Percentiles rank a stretch among this genome's conserved stretches.
Evolutionary conservation across 768 basidiomycete genomes (phyloP).

Genomic region (Inosperma sp.): DNA sequence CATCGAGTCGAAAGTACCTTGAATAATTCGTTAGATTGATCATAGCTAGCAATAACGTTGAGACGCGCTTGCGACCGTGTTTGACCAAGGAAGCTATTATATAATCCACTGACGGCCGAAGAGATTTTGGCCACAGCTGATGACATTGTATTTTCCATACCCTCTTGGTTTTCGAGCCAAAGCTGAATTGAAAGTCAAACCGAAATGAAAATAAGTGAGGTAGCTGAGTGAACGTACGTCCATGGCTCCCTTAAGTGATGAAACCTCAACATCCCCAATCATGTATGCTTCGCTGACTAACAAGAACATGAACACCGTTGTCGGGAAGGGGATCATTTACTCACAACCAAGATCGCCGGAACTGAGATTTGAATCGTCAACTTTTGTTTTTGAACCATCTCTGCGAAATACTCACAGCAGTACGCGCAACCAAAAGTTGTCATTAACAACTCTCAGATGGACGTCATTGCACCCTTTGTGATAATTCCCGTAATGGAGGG

Average conservation of each 20-base stretch:
- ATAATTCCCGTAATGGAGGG: constrained; percentile 53
- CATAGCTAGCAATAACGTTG: constrained; percentile 83
- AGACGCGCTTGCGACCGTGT: constrained; percentile 69
- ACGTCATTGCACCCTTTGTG: constrained; percentile 59
- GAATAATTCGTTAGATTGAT: constrained; percentile 88
- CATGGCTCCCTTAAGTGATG: constrained; percentile 56
- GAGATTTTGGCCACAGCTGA: constrained; percentile 54
- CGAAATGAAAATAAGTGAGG: constrained; percentile 2
- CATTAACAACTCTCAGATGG: constrained; percentile 50
- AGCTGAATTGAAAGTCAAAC: constrained; percentile 36
- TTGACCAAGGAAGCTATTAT: constrained; percentile 71
- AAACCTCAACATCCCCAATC: constrained; percentile 64
- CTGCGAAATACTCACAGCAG: constrained; percentile 44
- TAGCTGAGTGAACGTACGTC: constrained; percentile 41
- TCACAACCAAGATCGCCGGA: constrained; percentile 65
- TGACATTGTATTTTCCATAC: constrained; percentile 53
- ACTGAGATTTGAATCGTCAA: constrained; percentile 30
- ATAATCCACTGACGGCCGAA: constrained; percentile 55
- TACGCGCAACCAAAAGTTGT: constrained; percentile 66
- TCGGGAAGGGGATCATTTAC: constrained; percentile 14
- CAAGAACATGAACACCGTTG: constrained; percentile 11
- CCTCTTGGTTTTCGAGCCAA: constrained; percentile 63
- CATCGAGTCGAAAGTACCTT: constrained; percentile 39
- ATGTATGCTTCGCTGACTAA: constrained; percentile 72
- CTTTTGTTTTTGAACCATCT: constrained; percentile 13